A percentile compares a stretch with the other conserved stretches of the same genome.
phyloP scores from a whole-genome alignment of 257 asterid species.

The Avicennia marina region DNA sequence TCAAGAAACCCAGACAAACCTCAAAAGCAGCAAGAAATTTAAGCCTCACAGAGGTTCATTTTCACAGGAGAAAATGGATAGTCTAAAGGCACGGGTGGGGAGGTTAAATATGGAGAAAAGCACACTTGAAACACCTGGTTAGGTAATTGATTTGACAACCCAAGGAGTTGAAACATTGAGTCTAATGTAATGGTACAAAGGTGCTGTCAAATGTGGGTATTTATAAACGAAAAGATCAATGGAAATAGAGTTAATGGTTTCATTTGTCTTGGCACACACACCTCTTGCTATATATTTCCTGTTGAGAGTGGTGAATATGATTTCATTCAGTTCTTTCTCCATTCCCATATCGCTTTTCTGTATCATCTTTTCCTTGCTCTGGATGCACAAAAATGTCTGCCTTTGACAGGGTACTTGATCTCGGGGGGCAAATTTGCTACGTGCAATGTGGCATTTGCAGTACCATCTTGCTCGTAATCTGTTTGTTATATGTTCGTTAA shows the following conservation, averaged over 20 bases:
- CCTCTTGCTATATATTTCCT: slow-evolving; percentile 11
- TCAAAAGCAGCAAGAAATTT: slow-evolving; percentile 18
- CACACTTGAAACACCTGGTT: slow-evolving; percentile 9
- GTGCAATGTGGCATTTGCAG: slow-evolving; percentile 74
- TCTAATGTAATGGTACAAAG: not conserved
- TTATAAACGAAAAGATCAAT: not conserved
- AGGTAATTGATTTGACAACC: slow-evolving; percentile 18
- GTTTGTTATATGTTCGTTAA: not conserved
- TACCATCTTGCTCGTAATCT: slow-evolving; percentile 66
- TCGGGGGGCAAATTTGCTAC: slow-evolving; percentile 62
- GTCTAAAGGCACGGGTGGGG: slow-evolving; percentile 18
- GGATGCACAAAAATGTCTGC: slow-evolving; percentile 43
- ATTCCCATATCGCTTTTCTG: not conserved
- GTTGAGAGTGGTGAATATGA: not conserved
- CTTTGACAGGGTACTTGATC: slow-evolving; percentile 27
- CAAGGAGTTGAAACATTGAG: slow-evolving; percentile 7
- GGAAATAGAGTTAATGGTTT: slow-evolving; percentile 7
- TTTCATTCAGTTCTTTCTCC: not conserved
- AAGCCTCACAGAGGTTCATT: slow-evolving; percentile 26
- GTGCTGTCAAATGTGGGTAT: slow-evolving; percentile 12
- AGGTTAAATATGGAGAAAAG: slow-evolving; percentile 33
- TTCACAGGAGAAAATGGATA: slow-evolving; percentile 21
- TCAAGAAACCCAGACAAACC: slow-evolving; percentile 13
- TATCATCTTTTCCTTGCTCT: not conserved
- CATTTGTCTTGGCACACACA: not conserved